These are phyloP conservation scores for Lachancea lanzarotensis DNA, from an alignment of 805 yeast species.

Conservation along the genomic window DNA sequence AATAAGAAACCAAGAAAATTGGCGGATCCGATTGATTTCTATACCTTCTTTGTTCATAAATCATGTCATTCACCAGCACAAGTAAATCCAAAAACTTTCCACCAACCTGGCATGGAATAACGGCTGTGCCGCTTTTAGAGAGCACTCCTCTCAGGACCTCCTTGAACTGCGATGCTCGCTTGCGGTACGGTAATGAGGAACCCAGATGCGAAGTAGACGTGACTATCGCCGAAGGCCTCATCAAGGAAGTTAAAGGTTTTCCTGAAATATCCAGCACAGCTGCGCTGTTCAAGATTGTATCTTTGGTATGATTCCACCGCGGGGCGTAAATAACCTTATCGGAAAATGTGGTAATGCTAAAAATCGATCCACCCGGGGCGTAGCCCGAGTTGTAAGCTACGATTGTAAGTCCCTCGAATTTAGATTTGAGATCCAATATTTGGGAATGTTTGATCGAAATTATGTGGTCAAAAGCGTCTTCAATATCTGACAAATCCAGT, in stretches of 20 bases:
- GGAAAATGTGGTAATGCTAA: constrained; percentile 67
- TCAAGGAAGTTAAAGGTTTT: constrained; percentile 53
- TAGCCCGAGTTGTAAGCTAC: constrained; percentile 91
- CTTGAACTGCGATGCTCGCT: constrained; percentile 58
- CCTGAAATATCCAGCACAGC: constrained; percentile 51
- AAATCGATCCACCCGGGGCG: constrained; percentile 86
- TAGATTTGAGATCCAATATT: constrained; percentile 55
- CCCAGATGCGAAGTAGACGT: constrained; percentile 57
- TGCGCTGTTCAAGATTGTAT: constrained; percentile 73
- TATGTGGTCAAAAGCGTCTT: constrained; percentile 69
- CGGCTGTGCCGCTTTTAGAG: constrained; percentile 51
- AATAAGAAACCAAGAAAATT: constrained; percentile 65
- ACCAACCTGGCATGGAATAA: constrained; percentile 75
- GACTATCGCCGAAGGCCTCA: constrained; percentile 77
- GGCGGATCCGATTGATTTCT: constrained; percentile 44
- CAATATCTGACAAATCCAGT: constrained; percentile 67
- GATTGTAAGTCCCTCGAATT: constrained; percentile 51
- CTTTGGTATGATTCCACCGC: constrained; percentile 91
- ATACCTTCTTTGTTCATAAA: constrained; percentile 37
- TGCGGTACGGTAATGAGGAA: constrained; percentile 53
- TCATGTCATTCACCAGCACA: constrained; percentile 62
- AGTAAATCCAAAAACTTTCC: constrained; percentile 77
- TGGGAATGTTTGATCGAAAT: constrained; percentile 73
- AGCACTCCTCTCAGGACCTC: constrained; percentile 50
- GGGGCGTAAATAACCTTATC: constrained; percentile 86